These are phyloP conservation scores for Neurospora terricola DNA, from an alignment of 495 filamentous ascomycete genomes.

Conservation along the genomic window DNA sequence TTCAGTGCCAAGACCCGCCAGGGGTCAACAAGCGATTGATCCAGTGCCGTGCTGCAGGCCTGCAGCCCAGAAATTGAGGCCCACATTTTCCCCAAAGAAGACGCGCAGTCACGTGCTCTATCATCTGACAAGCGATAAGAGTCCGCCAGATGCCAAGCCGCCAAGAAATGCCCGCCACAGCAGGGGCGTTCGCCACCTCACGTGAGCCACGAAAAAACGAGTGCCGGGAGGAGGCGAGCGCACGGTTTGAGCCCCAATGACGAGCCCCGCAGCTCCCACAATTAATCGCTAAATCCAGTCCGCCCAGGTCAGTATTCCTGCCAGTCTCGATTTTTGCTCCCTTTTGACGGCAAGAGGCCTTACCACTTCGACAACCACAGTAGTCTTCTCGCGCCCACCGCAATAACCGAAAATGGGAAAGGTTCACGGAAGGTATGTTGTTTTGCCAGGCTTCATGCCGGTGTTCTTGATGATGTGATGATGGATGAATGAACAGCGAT, in stretches of 20 bases:
- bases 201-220: neutral
- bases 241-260: conserved; percentile 15
- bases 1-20: neutral
- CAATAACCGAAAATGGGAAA: conserved; percentile 28
- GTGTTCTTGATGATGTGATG: neutral
- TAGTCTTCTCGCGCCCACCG: conserved; percentile 13
- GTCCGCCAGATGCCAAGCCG: neutral
- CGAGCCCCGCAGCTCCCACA: conserved; percentile 20
- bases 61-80: neutral
- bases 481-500: neutral
- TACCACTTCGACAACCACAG: conserved; percentile 7
- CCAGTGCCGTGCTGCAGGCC: no score
- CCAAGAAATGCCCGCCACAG: neutral
- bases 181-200: neutral
- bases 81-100: neutral
- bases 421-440: conserved; percentile 27
- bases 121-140: neutral
- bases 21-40: neutral
- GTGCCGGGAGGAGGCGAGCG: neutral
- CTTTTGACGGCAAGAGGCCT: conserved; percentile 1
- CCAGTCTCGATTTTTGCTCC: conserved; percentile 2
- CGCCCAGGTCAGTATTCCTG: conserved; percentile 8
- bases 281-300: conserved; percentile 8
- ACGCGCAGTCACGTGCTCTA: neutral
- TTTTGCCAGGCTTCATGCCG: neutral